Base-by-base conservation (phyloP, 345 rosid species). In the Excoecaria cochinchinensis region DNA sequence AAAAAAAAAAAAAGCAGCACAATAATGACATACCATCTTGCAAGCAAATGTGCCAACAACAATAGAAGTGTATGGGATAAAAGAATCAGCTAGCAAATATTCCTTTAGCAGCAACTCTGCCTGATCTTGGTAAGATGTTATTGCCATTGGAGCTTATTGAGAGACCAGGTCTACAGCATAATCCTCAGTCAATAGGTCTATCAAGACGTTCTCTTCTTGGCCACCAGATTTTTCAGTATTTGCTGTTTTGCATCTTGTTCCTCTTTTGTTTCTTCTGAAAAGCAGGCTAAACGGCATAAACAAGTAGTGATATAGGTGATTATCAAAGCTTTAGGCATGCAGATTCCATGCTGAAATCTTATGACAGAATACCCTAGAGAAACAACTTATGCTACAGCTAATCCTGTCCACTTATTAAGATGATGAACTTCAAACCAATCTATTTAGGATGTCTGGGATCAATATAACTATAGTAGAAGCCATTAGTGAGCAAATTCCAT, bases 51-150 rank as follows among this genome's bases (percentile, higher is more conserved):
- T 75, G 40, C 92, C 86, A 61, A 81, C 86, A 53, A 87, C n/a
- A 47, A 88, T 74, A 36, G 92, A 87, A 77, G 89, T 86, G 83
- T 86, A 88, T 12, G 92, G 92, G 12, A 90, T 74, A 62, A 87
- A 73, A 79, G 90, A 73, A 79, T 85, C 87, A 22, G 88, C 85
- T 15, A 88, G 79, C 65, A 90, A 59, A 69, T 88, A 88, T 9
- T 87, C 86, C 80, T 87, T 90, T 58, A 90, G 72, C 82, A 90
- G 77, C 71, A 74, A 67, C 79, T 87, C 88, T 21, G 90, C 90
- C 67, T 82, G 88, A 78, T 72, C 81, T 53, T 84, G 87, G 78
- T 87, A 88, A 62, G 90, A 79, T 62, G 58, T 67, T 10, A 72
- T 80, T 42, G 51, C 66, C 79, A 36, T 40, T 31, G 64, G 60